Evolutionary conservation across 2,329 filamentous ascomycete genomes (phyloP), one percentile per base, ranked within the genome.

Genomic region (Ophiognomonia clavigignenti-juglandacearum): DNA sequence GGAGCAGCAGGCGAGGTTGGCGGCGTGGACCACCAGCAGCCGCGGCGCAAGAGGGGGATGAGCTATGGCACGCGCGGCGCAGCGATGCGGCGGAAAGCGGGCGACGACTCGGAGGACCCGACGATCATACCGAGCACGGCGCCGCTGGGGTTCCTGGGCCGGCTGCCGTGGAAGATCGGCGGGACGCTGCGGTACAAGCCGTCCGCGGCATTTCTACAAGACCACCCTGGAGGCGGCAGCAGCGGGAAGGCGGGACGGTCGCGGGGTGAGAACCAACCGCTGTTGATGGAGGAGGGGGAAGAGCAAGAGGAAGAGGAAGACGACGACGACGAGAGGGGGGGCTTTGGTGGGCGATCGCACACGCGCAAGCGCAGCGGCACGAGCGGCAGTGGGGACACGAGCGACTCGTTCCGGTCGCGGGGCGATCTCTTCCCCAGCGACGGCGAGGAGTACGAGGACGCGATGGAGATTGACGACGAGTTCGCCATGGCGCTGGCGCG

Each of bases 351-450:
- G 19, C 24, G 39, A 22, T 18, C 43, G 32, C 24, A 67, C 42
- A 64, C 56, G 54, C 72, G 85, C 55, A 78, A 83, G 54, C 78
- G 91, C 42, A 95, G 91, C 64, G 82, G 81, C 39, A 96, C 91
- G 1, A 78, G 82, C 13, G 85, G 81, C 4, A 95, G 89, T 11
- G 85, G 85, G 34, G 85, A 85, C 54, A 96, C 91, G 1, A 86
- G 82, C 23, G 90, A 92, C 61, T 96, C 91, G 6, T 82, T 86
- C 54, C 86, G 91, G 58, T 96, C 90, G 10, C 75, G 92, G 39
- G 90, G 90, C 2, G 92, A 97, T 66, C 71, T 97, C 11, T 93
- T 96, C 56, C 89, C 89, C 0, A 96, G 90, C 58, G 90, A 95
- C 53, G 80, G 77, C 39, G 81, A 85, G 59, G 89, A 91, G 44